Evolutionary conservation across 148 eudicot species (phyloP).

Genomic region (Nepenthes gracilis): DNA sequence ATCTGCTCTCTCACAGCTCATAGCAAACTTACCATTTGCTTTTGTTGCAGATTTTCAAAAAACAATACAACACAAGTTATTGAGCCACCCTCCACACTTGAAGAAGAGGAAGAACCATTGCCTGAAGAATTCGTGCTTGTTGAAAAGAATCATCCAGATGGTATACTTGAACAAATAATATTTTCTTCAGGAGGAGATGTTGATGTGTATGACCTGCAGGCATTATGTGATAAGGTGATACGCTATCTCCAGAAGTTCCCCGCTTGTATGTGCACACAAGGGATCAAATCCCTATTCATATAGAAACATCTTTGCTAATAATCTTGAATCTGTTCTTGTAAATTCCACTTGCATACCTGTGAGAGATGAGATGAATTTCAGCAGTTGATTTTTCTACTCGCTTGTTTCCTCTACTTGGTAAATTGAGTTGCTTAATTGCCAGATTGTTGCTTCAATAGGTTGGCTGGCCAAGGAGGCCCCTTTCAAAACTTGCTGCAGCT

Average conservation of each 20-base stretch:
- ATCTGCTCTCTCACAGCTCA: too few relatives aligned
- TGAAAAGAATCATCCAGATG: constrained; percentile 64
- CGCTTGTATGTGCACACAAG: neutral
- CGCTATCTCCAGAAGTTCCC: neutral
- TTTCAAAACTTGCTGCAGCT: constrained; percentile 83
- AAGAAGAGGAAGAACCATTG: constrained; percentile 68
- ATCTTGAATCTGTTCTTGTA: too few relatives aligned
- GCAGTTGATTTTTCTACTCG: neutral
- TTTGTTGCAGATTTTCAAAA: constrained; percentile 45
- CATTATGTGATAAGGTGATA: constrained; percentile 82
- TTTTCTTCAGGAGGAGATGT: constrained; percentile 86
- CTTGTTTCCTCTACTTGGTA: neutral
- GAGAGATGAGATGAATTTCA: neutral
- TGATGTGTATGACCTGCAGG: constrained; percentile 81
- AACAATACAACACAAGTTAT: constrained; percentile 54
- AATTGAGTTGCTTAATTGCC: constrained; percentile 1
- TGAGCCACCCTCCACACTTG: constrained; percentile 44
- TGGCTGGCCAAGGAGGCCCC: constrained; percentile 96
- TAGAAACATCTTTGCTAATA: neutral
- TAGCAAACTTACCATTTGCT: too few relatives aligned
- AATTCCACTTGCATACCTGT: too few relatives aligned
- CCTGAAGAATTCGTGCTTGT: constrained; percentile 78
- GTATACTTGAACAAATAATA: constrained; percentile 68
- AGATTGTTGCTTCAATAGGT: constrained; percentile 38
- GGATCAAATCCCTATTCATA: neutral